Base-by-base conservation (phyloP, 805 yeast species). In the Metschnikowia cubensis region DNA sequence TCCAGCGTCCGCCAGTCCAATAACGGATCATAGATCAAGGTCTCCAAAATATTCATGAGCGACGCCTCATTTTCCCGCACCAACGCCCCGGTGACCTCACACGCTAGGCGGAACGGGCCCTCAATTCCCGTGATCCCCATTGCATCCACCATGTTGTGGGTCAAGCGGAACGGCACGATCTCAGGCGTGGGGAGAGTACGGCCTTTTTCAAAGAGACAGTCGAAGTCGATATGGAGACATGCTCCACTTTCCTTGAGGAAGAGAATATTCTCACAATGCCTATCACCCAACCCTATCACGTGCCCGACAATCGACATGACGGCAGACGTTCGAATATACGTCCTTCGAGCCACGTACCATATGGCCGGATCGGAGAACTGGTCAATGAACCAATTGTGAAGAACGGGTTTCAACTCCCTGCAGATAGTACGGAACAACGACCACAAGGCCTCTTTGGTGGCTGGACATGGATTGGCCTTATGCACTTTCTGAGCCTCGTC, bases 251-350 rank as follows among this genome's bases (percentile, higher is more conserved):
- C 79, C 53, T 85, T 84, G 59, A 84, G 79, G 35, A 92, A 71
- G 48, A 94, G 68, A 18, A 94, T 81, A 61, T 94, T 94, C 62
- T 94, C 99, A 58, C 96, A 87, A 64, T 94, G 99, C 36, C 99
- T 76, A 67, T 94, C 99, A 21, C 99, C 99, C 45, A 94, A 75
- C 7, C 99, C 99, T 25, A 94, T 74, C 42, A 94, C 82, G 63
- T 88, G 89, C 0, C 99, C 99, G 4, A 92, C 96, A 74, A 94
- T 89, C 0, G 97, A 90, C 99, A 95, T 94, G 0, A 92, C 98
- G 0, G 97, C 97, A 25, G 87, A 75, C 0, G 96, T 83, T 48
- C 96, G 74, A 0, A 88, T 83, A 63, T 80, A 95, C 34, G 76
- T 74, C 44, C 83, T 84, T 49, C 98, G 70, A 1, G 92, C 87